Evolutionary conservation across 2,329 filamentous ascomycete species (phyloP).

Genomic region (Colletotrichum spaethianum): DNA sequence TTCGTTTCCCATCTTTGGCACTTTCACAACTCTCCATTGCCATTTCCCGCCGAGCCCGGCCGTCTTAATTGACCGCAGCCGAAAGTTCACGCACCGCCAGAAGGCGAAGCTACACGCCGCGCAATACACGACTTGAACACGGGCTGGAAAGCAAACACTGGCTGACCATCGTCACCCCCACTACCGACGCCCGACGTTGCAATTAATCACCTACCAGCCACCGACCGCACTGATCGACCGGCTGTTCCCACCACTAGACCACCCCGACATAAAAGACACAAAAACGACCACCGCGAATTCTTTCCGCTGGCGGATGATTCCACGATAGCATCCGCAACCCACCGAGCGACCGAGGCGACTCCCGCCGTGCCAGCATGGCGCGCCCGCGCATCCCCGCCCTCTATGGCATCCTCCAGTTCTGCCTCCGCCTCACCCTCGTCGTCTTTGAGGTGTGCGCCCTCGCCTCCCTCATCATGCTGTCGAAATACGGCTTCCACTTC

Average conservation of each 20-base stretch:
- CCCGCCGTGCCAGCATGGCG: slow-evolving; percentile 35
- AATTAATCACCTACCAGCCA: not conserved
- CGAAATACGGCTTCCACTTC: slow-evolving; percentile 38
- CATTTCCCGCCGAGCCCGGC: not conserved
- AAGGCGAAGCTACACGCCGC: not conserved
- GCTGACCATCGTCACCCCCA: not conserved
- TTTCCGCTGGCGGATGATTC: slow-evolving; percentile 25
- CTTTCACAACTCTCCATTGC: not conserved
- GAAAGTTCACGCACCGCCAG: not conserved
- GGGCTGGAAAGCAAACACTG: not conserved
- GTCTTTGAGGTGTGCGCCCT: slow-evolving; percentile 43
- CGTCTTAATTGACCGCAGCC: not conserved
- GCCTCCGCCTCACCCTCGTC: slow-evolving; percentile 41
- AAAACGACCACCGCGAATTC: not conserved
- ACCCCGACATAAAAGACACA: not conserved
- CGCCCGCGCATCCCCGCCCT: slow-evolving; percentile 40
- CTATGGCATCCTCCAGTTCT: slow-evolving; percentile 44
- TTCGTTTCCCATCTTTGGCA: not conserved
- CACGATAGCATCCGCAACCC: slow-evolving; percentile 26
- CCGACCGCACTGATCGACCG: not conserved
- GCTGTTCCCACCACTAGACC: not conserved
- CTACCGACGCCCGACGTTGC: not conserved
- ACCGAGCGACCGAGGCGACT: slow-evolving; percentile 13
- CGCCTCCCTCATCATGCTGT: slow-evolving; percentile 40
- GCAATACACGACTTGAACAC: not conserved